Evolutionary conservation across 495 filamentous ascomycete species (phyloP), one percentile per base, ranked within the genome.

Genomic region (Daldinia concentrica): DNA sequence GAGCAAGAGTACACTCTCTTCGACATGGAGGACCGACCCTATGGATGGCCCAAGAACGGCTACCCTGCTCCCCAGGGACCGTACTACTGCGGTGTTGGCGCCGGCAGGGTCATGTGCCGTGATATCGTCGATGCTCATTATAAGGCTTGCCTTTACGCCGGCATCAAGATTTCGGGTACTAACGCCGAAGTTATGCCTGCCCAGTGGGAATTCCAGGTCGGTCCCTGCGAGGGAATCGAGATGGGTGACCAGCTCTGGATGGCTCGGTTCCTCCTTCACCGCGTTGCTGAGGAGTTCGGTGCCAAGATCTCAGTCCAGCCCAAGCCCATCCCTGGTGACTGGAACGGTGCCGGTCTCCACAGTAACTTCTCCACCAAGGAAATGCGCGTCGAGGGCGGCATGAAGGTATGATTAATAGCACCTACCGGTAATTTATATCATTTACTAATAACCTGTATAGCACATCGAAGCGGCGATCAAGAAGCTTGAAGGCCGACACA

Each of bases 131-230:
- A 98, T 85, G 92, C 95, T 65, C 95, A 99, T 87, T 97, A 97
- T 91, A 95, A 95, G 82, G 93, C 93, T 73, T 99, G 95, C 88
- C 74, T 99, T 81, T 97, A 90, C 81, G 89, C 94, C 66, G 90
- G 91, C 73, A 86, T 99, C 82, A 90, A 94, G 77, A 97, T 99
- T 83, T 97, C 95, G 34, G 95, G 95, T 82, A 97, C 95, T 85
- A 99, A 99, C 84, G 95, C 95, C 56, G 95, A 99, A 89, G 95
- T 99, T 79, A 95, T 97, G 90, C 93, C 95, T 63, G 94, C 92
- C 67, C 95, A 99, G 82, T 99, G 95, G 95, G 95, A 99, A 84
- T 98, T 94, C 91, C 95, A 99, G 82, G 92, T 99, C 77, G 95
- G 96, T 69, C 96, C 96, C 71, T 97, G 95, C 84, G 78, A 84